Conservation (phyloP, 179 eudicot species). For the Vitellaria paradoxa region DNA sequence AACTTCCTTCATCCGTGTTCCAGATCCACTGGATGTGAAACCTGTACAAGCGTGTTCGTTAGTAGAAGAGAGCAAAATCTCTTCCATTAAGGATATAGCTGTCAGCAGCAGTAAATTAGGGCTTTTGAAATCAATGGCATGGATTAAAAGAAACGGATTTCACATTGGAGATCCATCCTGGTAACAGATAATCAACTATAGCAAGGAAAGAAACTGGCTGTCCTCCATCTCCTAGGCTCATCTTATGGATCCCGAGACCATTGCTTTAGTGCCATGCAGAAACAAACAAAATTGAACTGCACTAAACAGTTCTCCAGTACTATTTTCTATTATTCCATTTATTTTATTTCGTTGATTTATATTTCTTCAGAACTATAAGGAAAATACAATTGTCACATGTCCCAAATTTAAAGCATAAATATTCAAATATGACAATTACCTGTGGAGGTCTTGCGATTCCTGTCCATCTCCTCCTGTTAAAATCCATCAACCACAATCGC, state of each 20-base stretch:
- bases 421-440: constrained; percentile 34
- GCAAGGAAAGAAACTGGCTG: neutral
- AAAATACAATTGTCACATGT: neutral
- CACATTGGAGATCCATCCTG: neutral
- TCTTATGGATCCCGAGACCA: neutral
- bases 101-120: neutral
- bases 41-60: constrained; percentile 34
- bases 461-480: constrained; percentile 87
- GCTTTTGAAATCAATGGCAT: neutral
- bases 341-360: neutral
- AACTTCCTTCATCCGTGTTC: constrained; percentile 69
- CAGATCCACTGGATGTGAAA: constrained; percentile 41
- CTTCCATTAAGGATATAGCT: neutral
- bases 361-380: neutral
- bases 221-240: neutral
- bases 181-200: neutral
- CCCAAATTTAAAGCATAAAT: neutral
- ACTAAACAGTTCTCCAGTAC: neutral
- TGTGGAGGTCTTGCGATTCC: constrained; percentile 55
- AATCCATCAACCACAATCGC: constrained; percentile 12
- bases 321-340: neutral
- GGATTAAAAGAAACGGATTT: neutral
- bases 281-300: neutral
- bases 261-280: neutral
- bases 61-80: neutral